Percentiles rank a stretch among this genome's conserved stretches.
These are phyloP conservation scores for Wallemia mellicola DNA, from an alignment of 1,284 basidiomycete species.

Conservation along the genomic window DNA sequence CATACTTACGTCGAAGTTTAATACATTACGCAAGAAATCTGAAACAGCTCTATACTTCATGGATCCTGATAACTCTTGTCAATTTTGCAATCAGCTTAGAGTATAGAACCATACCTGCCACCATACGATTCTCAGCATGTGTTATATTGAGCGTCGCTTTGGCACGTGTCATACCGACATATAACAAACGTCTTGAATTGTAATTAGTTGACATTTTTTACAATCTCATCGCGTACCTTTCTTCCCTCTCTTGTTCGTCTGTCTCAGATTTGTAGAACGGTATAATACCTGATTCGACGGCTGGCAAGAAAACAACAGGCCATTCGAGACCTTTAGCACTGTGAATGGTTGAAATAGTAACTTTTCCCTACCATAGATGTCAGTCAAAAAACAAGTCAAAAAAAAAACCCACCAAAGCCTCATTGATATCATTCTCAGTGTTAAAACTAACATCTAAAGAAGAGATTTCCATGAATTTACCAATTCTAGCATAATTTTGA, in stretches of 20 bases:
- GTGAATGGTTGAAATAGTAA: slow-evolving; percentile 64
- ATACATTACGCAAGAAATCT: neutral
- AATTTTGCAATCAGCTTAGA: too few species aligned
- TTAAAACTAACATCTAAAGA: slow-evolving; percentile 59
- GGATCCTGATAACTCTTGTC: too few species aligned
- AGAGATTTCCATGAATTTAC: slow-evolving; percentile 52
- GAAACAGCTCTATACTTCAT: neutral
- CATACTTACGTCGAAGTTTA: neutral
- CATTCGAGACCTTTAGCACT: slow-evolving; percentile 76
- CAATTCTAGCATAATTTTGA: slow-evolving; percentile 23
- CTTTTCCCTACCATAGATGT: slow-evolving; percentile 17
- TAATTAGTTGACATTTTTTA: too few species aligned
- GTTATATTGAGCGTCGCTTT: slow-evolving; percentile 41
- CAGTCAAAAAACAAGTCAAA: neutral
- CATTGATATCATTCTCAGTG: slow-evolving; percentile 27
- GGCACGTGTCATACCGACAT: slow-evolving; percentile 70
- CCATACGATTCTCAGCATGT: slow-evolving; percentile 11
- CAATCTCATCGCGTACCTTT: too few species aligned
- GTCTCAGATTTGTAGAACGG: slow-evolving; percentile 14
- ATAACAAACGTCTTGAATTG: slow-evolving; percentile 50
- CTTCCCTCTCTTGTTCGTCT: slow-evolving; percentile 43
- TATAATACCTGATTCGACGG: slow-evolving; percentile 22
- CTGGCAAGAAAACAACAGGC: slow-evolving; percentile 56
- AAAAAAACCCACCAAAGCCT: slow-evolving; percentile 21
- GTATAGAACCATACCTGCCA: too few species aligned